Base-by-base conservation (phyloP, 148 eudicot genomes). In the Gaultheria prostrata region DNA sequence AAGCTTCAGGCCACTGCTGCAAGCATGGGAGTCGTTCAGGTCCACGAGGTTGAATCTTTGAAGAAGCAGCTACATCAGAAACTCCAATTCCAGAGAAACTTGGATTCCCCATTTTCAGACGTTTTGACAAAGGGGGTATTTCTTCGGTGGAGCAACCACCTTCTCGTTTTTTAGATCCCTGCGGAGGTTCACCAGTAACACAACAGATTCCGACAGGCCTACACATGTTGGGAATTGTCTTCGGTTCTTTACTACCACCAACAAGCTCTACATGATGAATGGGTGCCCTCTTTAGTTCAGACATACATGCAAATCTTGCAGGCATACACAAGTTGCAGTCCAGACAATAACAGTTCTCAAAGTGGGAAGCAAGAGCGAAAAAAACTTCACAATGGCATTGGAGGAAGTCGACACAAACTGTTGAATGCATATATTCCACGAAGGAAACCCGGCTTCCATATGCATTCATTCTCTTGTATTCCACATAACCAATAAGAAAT, bases 261-360 rank as follows among this genome's bases (percentile, higher is more conserved):
- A 39, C 43, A 6, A 39, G 43, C 43, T 39, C 43, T 39, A 39
- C 4, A 6, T 4, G 43, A 39, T 39, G 43, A 39, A 39, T 5
- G 43, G 43, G 43, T 39, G 43, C 43, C 43, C 6, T 39, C 43
- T 39, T 39, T 39, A 5, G 43, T 39, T 39, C 43, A 39, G 43
- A 39, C 43, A 39, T 39, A 39, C 3, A 39, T 39, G 43, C 43
- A 39, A 6, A 4, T 39, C 70, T 63, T 14, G 70, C 32, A 24
- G 93, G 92, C 79, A 82, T 81, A 49, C 95, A 91, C 17, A 89
- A 71, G 75, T 59, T 43, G 80, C 94, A 93, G 63, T 39, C 82
- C 74, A 83, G 45, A 82, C 86, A 71, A 78, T 75, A 84, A 89
- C 95, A 94, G 26, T 61, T 82, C 32, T 90, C 89, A 84, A 84